Evolutionary conservation across 768 basidiomycete species (phyloP).

Genomic region (Hygrophorus russula): DNA sequence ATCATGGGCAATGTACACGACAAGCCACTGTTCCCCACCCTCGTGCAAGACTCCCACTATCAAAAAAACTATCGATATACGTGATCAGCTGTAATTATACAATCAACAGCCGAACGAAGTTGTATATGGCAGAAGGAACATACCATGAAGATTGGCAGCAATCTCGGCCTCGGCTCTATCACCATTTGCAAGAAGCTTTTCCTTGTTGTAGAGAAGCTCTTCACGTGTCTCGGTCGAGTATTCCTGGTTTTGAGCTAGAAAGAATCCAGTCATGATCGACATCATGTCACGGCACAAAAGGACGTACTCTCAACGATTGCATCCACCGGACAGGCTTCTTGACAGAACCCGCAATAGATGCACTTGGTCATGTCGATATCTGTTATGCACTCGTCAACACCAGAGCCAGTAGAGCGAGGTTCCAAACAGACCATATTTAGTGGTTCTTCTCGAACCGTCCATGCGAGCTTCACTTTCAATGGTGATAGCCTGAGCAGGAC

Average conservation of each 20-base stretch:
- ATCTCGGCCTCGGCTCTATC: conserved; percentile 97
- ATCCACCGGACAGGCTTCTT: conserved; percentile 98
- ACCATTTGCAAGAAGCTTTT: conserved; percentile 93
- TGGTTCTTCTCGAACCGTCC: conserved; percentile 94
- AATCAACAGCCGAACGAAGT: conserved; percentile 12
- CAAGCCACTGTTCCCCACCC: neutral
- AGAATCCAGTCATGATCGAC: conserved; percentile 7
- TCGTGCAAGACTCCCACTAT: conserved; percentile 1
- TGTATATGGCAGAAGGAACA: conserved; percentile 13
- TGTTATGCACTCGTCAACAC: conserved; percentile 18
- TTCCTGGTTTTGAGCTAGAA: conserved; percentile 89
- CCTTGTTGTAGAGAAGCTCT: conserved; percentile 98
- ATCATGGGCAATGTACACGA: too few relatives aligned
- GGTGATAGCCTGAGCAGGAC: conserved; percentile 98
- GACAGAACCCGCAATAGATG: conserved; percentile 99
- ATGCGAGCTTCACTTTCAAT: conserved; percentile 95
- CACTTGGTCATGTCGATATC: conserved; percentile 99
- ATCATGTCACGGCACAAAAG: neutral
- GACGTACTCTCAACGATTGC: conserved; percentile 95
- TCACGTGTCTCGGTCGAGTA: conserved; percentile 97
- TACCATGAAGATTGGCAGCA: conserved; percentile 83
- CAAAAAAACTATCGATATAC: conserved; percentile 56
- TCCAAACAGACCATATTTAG: conserved; percentile 73
- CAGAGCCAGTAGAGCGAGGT: conserved; percentile 4
- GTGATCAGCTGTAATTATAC: conserved; percentile 55